Conservation (phyloP, 2,329 filamentous ascomycete genomes). For the Trichoderma gracile region DNA sequence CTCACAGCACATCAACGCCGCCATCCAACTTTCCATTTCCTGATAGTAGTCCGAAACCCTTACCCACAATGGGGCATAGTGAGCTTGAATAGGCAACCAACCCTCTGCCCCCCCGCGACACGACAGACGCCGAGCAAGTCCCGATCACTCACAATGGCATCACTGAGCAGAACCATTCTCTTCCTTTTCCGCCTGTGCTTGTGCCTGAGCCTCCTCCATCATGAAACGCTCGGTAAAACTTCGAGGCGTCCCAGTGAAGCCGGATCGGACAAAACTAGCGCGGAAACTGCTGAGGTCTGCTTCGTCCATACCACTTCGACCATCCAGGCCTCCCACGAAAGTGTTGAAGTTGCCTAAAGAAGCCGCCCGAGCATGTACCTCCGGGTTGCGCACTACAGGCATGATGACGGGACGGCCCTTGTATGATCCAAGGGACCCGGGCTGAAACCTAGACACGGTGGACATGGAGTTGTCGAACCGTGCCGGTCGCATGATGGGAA, state of each 20-base stretch:
- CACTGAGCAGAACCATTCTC: conserved; percentile 29
- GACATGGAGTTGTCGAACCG: conserved; percentile 36
- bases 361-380: conserved; percentile 51
- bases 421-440: conserved; percentile 54
- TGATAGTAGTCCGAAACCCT: conserved; percentile 30
- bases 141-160: conserved; percentile 19
- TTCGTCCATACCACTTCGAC: conserved; percentile 52
- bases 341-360: conserved; percentile 51
- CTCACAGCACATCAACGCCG: conserved; percentile 35
- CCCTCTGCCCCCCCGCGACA: conserved; percentile 28
- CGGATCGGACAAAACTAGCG: conserved; percentile 42
- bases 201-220: conserved; percentile 48
- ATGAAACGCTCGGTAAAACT: conserved; percentile 53
- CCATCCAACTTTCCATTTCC: conserved; percentile 33
- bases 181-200: conserved; percentile 38
- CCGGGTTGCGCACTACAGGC: conserved; percentile 52
- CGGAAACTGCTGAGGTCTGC: conserved; percentile 48
- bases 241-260: conserved; percentile 47
- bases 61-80: conserved; percentile 27
- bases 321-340: conserved; percentile 56
- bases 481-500: conserved; percentile 41
- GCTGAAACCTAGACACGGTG: conserved; percentile 39
- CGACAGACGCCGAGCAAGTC: conserved; percentile 30
- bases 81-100: conserved; percentile 29
- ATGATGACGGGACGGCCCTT: conserved; percentile 55